Conservation (phyloP, 495 filamentous ascomycete species). For the Bacidia gigantensis region DNA sequence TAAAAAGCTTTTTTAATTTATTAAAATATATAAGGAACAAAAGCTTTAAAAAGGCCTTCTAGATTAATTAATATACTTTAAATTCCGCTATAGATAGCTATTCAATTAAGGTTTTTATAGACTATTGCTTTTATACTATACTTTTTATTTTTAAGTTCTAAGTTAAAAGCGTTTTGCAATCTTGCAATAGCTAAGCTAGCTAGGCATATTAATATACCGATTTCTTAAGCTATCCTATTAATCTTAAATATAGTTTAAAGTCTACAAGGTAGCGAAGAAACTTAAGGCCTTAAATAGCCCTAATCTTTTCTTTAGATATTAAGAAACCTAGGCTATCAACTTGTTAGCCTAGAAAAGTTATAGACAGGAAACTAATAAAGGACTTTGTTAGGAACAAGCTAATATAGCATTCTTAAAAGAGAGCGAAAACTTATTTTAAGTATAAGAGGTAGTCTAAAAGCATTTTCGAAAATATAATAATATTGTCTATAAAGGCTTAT, state of each 20-base stretch:
- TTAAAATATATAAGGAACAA: conserved; percentile 1
- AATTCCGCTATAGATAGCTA: background rate
- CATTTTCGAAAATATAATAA: conserved; percentile 1
- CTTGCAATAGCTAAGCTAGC: background rate
- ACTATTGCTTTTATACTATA: background rate
- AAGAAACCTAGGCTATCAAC: background rate
- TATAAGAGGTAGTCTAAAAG: background rate
- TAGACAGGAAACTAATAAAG: conserved; percentile 3
- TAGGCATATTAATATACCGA: conserved; percentile 4
- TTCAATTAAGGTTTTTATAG: background rate
- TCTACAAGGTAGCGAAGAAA: background rate
- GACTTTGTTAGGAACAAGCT: background rate
- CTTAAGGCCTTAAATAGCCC: background rate
- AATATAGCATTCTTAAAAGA: background rate
- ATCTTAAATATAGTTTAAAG: conserved; percentile 1
- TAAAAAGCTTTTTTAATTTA: background rate
- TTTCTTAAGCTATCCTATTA: conserved; percentile 2
- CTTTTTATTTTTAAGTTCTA: background rate
- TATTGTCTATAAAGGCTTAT: conserved; percentile 3
- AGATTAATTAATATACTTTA: background rate
- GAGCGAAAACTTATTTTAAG: background rate
- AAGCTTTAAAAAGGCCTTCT: background rate
- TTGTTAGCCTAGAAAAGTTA: background rate
- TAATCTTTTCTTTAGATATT: background rate
- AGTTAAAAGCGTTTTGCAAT: background rate